Conservation (phyloP, 805 yeast genomes). For the Cyberlindnera samutprakarnensis region DNA sequence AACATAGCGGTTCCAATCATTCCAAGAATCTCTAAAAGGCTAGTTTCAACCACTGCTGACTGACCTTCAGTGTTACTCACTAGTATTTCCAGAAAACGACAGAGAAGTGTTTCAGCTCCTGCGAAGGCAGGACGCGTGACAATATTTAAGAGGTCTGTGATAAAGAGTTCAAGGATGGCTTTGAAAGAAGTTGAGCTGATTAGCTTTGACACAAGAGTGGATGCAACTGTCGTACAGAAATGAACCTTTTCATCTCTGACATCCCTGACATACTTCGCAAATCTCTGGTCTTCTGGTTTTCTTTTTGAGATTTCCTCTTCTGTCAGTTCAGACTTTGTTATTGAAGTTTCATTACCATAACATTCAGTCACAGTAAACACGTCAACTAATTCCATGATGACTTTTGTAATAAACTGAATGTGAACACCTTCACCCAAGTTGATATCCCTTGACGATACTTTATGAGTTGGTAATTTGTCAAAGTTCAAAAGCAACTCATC, state of each 20-base stretch:
- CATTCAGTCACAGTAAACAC: slow-evolving; percentile 23
- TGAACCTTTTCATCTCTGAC: slow-evolving; percentile 6
- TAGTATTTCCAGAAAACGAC: slow-evolving; percentile 36
- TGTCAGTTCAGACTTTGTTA: slow-evolving; percentile 3
- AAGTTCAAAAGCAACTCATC: slow-evolving; percentile 50
- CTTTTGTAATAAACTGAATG: slow-evolving; percentile 41
- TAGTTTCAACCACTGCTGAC: slow-evolving; percentile 37
- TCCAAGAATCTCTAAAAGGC: slow-evolving; percentile 56
- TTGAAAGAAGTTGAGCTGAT: slow-evolving; percentile 26
- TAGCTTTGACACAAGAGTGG: slow-evolving; percentile 15
- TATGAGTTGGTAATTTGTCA: slow-evolving; percentile 41
- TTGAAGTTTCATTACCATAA: slow-evolving; percentile 11
- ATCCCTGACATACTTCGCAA: neutral
- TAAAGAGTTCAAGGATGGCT: slow-evolving; percentile 40
- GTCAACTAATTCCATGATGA: slow-evolving; percentile 39
- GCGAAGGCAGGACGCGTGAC: slow-evolving; percentile 56
- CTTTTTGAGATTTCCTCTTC: slow-evolving; percentile 10
- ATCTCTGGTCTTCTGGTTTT: slow-evolving; percentile 9
- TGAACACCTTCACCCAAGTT: slow-evolving; percentile 35
- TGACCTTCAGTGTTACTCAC: slow-evolving; percentile 31
- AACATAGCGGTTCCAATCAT: slow-evolving; percentile 45
- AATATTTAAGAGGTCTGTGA: slow-evolving; percentile 48
- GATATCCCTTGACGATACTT: slow-evolving; percentile 34
- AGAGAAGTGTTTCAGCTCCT: slow-evolving; percentile 43
- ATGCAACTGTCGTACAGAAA: slow-evolving; percentile 9